phyloP scores from a whole-genome alignment of 23 red algal species.

The Pyropia haitanensis region DNA sequence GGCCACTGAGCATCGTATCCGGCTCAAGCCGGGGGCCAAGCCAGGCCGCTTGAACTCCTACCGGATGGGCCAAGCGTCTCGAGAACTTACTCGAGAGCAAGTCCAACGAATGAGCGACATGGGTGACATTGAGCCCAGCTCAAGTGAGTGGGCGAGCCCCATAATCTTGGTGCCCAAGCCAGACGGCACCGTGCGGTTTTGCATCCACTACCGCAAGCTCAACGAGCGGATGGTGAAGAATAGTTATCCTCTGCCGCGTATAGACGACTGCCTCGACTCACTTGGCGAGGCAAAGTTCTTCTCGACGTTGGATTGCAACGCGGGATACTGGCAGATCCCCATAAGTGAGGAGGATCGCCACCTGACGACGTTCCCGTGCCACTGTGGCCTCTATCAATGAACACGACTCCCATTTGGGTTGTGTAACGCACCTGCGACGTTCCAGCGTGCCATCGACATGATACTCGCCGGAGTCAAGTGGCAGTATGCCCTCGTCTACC shows the following conservation, averaged over 20 bases:
- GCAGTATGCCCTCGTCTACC: conserved; percentile 6
- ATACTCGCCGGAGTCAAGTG: too few relatives aligned
- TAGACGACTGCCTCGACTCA: too few relatives aligned
- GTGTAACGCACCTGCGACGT: too few relatives aligned
- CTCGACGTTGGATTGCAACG: conserved; percentile 8
- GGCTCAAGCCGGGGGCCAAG: neutral
- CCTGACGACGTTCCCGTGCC: neutral
- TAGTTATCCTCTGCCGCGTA: conserved; percentile 18
- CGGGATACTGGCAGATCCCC: conserved; percentile 9
- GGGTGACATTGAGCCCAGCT: conserved; percentile 1
- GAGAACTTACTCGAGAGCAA: neutral
- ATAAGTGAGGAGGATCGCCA: neutral
- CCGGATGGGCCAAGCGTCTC: neutral
- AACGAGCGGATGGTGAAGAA: conserved; percentile 17
- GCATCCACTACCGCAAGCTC: conserved; percentile 10
- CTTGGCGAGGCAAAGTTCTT: conserved; percentile 12
- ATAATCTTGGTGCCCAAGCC: conserved; percentile 13
- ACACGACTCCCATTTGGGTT: conserved; percentile 17
- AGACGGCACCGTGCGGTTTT: conserved; percentile 9
- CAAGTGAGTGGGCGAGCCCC: conserved; percentile 2
- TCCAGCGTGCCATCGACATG: too few relatives aligned
- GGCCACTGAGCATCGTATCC: conserved; percentile 7
- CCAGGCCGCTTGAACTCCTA: neutral
- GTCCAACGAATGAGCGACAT: conserved; percentile 5
- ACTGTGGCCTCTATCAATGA: conserved; percentile 1